Base-by-base conservation (phyloP, 805 yeast species). In the Saturnispora dispora region DNA sequence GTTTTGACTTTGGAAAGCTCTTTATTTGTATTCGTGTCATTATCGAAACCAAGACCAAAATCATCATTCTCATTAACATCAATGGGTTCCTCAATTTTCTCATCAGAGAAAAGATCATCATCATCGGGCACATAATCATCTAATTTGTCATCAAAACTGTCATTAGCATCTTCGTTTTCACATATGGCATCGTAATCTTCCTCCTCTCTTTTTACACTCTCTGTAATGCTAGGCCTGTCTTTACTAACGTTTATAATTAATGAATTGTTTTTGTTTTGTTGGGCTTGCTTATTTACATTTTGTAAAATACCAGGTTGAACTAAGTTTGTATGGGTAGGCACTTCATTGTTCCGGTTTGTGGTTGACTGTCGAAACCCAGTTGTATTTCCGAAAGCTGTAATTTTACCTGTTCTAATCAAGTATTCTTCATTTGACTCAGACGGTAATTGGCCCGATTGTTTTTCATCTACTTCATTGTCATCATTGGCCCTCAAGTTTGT, bases 381-480 rank as follows among this genome's bases (percentile, higher is more conserved):
- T 20, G 78, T 68, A 30, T 79, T 78, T 10, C 96, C 95, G 71
- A 93, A 93, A 0, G 98, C 98, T 0, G 99, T 93, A 51, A 89
- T 79, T 63, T 88, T 82, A 28, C 99, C 99, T 0, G 91, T 90
- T 56, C 99, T 74, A 0, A 93, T 78, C 54, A 93, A 71, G 61
- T 67, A 90, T 47, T 90, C 97, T 52, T 79, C 79, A 60, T 85
- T 85, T 0, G 88, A 68, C 61, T 93, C 98, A n/a, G 78, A 85
- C 0, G 85, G 80, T 6, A 77, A 71, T 55, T 74, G 58, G 3
- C 22, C 37, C 3, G 58, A 52, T 1, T 53, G 60, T 0, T 50
- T 56, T 4, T 58, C 62, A 10, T 53, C 60, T 5, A 56, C 33
- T 8, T 46, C 52, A 10, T 18, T 40, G 13, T 6, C 17, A 3